Percentiles rank a stretch among this genome's conserved stretches.
Evolutionary conservation across 192 early-diverging fungal genomes (phyloP).

Genomic region (Umbelopsis sp.): DNA sequence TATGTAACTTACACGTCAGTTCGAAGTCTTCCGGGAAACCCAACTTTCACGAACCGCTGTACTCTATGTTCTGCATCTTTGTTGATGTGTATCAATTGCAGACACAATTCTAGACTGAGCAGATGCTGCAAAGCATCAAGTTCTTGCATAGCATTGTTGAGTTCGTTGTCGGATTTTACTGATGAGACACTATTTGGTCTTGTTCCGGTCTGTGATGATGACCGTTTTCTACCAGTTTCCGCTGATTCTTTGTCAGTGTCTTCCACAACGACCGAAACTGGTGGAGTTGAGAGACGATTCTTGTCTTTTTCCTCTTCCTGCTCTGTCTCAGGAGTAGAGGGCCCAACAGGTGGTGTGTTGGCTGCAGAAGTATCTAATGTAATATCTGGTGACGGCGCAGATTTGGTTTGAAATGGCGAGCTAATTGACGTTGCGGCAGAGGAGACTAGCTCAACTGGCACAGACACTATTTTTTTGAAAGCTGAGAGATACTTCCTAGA

Average conservation of each 20-base stretch:
- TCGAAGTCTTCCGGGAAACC: constrained; percentile 63
- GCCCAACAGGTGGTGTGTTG: constrained; percentile 20
- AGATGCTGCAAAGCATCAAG: constrained; percentile 61
- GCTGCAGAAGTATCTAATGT: constrained; percentile 12
- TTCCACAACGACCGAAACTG: not conserved
- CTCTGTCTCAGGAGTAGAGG: constrained; percentile 25
- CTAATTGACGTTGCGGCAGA: constrained; percentile 39
- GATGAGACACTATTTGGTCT: constrained; percentile 12
- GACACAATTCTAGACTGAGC: constrained; percentile 77
- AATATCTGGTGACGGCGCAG: not conserved
- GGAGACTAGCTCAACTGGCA: constrained; percentile 47
- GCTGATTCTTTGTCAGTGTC: not conserved
- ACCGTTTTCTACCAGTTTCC: not conserved
- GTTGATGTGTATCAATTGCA: constrained; percentile 89
- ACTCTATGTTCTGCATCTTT: constrained; percentile 74
- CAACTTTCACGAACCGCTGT: constrained; percentile 55
- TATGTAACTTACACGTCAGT: constrained; percentile 53
- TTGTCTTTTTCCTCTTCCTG: constrained; percentile 7
- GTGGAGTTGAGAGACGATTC: not conserved
- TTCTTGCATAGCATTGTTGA: constrained; percentile 58
- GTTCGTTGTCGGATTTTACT: constrained; percentile 42
- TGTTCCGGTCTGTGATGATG: constrained; percentile 3
- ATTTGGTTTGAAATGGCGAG: constrained; percentile 29
- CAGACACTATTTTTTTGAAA: constrained; percentile 54
- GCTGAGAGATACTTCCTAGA: constrained; percentile 55